Base-by-base conservation (phyloP, 2,329 filamentous ascomycete genomes). In the Huntiella bhutanensis region DNA sequence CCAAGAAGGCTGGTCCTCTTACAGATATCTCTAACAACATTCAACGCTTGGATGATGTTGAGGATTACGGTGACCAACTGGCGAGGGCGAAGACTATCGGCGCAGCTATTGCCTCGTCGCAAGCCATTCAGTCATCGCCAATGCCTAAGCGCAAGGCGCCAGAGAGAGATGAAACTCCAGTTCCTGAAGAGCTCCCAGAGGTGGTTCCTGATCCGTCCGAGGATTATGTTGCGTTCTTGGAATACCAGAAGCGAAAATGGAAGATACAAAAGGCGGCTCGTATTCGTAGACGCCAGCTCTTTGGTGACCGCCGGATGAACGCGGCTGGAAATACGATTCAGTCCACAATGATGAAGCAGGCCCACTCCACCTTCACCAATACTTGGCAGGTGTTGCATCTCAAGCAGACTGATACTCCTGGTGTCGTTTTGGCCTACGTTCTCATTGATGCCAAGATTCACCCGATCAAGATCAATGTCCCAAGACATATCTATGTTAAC, bases 161-260 rank as follows among this genome's bases (percentile, higher is more conserved):
- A 0, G 81, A 82, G 51, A 45, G 48, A 40, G 48, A 50, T 15
- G 48, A 50, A 34, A 50, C 48, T 2, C 73, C 75, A 2, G 68
- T 67, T 32, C 75, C 80, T 40, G 75, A 72, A 2, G 62, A 71
- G 0, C 83, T 96, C 57, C 86, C 86, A 0, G 92, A 85, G 60
- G 43, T 28, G 13, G 79, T 85, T 22, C 75, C 75, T 17, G 68
- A 98, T 11, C 91, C 91, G 0, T 82, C 77, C 0, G 77, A 91
- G 42, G 81, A 98, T 60, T 99, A 99, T 54, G 66, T 75, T 13
- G 84, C 75, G 0, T 98, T 93, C 67, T 61, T 99, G 45, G 72
- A 81, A 56, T 96, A 96, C 56, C 91, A 98, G 59, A 99, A 99
- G 62, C 77, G 87, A 64, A 98, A 98, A 62, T 99, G 91, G 91